phyloP scores from a whole-genome alignment of 495 filamentous ascomycete genomes.

The Xylaria grammica region DNA sequence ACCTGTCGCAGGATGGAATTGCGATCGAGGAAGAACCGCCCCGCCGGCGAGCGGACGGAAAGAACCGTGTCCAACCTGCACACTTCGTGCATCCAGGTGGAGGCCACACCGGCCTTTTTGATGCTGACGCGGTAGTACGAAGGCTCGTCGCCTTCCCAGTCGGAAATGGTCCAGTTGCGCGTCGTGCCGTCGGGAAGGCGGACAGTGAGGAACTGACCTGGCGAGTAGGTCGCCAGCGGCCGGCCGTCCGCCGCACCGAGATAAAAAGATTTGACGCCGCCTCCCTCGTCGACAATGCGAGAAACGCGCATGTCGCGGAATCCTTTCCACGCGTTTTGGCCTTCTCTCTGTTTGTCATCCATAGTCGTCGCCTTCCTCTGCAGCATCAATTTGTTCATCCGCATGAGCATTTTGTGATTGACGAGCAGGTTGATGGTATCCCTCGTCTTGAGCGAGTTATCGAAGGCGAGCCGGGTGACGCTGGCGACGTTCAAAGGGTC shows the following conservation, averaged over 20 bases:
- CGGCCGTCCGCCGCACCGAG: conserved; percentile 1
- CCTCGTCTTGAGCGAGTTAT: conserved; percentile 22
- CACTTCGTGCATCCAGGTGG: conserved; percentile 14
- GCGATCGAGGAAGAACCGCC: conserved; percentile 17
- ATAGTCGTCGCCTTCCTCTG: conserved; percentile 2
- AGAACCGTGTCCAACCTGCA: conserved; percentile 3
- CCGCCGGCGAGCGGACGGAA: conserved; percentile 10
- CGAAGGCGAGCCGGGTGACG: conserved; percentile 7
- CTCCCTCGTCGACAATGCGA: conserved; percentile 7
- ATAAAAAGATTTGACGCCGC: conserved; percentile 16
- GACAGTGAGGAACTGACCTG: conserved; percentile 19
- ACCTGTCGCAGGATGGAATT: conserved; percentile 7
- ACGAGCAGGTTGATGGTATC: conserved; percentile 16
- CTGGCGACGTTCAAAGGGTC: conserved; percentile 13
- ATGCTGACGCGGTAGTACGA: conserved; percentile 18
- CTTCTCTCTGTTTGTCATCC: conserved; percentile 4
- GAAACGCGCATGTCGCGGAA: conserved; percentile 12
- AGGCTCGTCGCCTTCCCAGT: conserved; percentile 13
- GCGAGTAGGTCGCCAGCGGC: conserved; percentile 16
- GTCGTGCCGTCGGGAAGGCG: conserved; percentile 12
- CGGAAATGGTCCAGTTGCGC: conserved; percentile 19
- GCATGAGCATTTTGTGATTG: conserved; percentile 19
- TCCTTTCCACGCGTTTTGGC: conserved; percentile 10
- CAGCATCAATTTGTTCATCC: conserved; percentile 14
- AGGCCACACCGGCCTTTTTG: conserved; percentile 5